Conservation (phyloP, 257 asterid genomes). For the Lycium ferocissimum region DNA sequence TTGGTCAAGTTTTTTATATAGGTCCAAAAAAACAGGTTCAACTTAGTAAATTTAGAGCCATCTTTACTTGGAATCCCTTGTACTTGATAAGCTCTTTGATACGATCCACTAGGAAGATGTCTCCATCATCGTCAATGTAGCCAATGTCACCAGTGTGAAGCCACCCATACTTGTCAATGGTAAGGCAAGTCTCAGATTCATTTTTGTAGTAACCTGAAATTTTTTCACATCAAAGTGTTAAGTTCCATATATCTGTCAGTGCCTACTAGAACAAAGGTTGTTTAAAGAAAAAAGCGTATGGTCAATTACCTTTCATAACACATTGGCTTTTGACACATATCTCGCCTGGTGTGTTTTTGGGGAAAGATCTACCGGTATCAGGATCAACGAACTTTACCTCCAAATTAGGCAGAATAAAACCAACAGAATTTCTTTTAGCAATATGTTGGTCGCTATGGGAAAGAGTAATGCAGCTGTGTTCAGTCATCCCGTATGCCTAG, state of each 20-base stretch:
- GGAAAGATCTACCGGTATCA: slow-evolving; percentile 66
- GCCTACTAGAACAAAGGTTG: neutral
- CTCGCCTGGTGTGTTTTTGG: slow-evolving; percentile 76
- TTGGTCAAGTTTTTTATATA: neutral
- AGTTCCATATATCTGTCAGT: neutral
- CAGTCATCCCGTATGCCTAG: slow-evolving; percentile 97
- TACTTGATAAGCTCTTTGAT: slow-evolving; percentile 90
- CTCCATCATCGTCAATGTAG: slow-evolving; percentile 87
- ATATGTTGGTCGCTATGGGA: slow-evolving; percentile 65
- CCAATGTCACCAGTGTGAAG: slow-evolving; percentile 97
- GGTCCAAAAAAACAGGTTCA: neutral
- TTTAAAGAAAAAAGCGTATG: neutral
- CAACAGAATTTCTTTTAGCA: slow-evolving; percentile 87
- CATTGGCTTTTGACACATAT: slow-evolving; percentile 92
- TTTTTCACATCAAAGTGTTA: slow-evolving; percentile 24
- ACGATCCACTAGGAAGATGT: slow-evolving; percentile 81
- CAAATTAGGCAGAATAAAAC: slow-evolving; percentile 87
- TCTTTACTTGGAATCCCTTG: slow-evolving; percentile 84
- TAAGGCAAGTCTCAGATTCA: slow-evolving; percentile 72
- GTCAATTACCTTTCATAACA: slow-evolving; percentile 75
- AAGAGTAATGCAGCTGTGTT: slow-evolving; percentile 91
- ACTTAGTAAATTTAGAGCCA: neutral
- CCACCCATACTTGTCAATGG: slow-evolving; percentile 86
- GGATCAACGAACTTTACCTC: slow-evolving; percentile 88
- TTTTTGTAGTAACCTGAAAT: slow-evolving; percentile 81